Percentiles rank a stretch among this genome's conserved stretches.
phyloP scores from a whole-genome alignment of 257 asterid species.

The Phtheirospermum japonicum region DNA sequence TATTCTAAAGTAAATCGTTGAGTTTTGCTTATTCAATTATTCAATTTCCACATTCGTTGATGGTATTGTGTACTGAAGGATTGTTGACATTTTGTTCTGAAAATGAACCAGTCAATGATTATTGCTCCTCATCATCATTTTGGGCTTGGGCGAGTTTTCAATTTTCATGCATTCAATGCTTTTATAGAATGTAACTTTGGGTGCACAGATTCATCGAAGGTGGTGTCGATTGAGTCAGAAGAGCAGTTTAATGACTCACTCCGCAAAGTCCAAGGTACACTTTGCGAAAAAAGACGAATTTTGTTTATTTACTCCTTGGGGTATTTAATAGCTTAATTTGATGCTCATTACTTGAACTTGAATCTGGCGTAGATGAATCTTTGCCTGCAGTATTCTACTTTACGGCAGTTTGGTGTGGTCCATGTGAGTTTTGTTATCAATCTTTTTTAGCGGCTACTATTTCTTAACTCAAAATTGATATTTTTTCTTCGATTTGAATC shows the following conservation, averaged over 20 bases:
- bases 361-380: conserved; percentile 64
- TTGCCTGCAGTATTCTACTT: conserved; percentile 88
- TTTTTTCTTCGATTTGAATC: conserved; percentile 11
- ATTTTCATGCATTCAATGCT: background rate
- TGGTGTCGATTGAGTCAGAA: conserved; percentile 72
- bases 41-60: too few relatives aligned
- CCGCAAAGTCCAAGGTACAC: conserved; percentile 68
- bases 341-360: conserved; percentile 19
- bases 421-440: conserved; percentile 61
- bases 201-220: conserved; percentile 61
- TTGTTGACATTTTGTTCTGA: background rate
- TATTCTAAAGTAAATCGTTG: background rate
- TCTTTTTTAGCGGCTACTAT: background rate
- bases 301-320: background rate
- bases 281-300: background rate
- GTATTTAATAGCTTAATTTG: conserved; percentile 8
- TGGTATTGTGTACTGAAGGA: too few relatives aligned
- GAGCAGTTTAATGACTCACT: conserved; percentile 72
- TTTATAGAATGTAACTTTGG: conserved; percentile 16
- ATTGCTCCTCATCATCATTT: background rate
- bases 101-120: background rate
- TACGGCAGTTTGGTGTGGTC: conserved; percentile 98
- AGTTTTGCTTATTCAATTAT: background rate
- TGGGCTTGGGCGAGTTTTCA: background rate
- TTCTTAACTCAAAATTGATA: background rate